Evolutionary conservation across 2,329 filamentous ascomycete genomes (phyloP).

Genomic region (Dactylellina haptotyla): DNA sequence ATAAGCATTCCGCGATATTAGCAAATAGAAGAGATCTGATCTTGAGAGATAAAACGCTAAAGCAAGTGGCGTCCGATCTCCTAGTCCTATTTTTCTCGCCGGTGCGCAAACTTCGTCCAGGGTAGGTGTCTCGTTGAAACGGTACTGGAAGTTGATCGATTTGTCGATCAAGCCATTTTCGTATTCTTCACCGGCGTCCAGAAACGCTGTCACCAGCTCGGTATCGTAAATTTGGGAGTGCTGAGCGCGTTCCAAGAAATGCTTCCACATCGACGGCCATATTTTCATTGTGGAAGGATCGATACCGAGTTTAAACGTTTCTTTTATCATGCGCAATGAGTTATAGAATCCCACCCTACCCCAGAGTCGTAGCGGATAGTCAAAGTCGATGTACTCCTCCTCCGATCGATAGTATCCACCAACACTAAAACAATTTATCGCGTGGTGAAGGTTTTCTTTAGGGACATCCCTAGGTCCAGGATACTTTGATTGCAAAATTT

Average conservation of each 20-base stretch:
- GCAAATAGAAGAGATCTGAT: background rate
- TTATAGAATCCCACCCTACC: background rate
- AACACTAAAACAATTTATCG: background rate
- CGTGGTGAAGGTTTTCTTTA: background rate
- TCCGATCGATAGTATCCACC: background rate
- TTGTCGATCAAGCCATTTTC: background rate
- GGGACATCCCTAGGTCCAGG: background rate
- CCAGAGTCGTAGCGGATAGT: background rate
- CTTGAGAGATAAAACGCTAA: background rate
- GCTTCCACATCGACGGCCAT: background rate
- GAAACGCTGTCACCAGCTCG: background rate
- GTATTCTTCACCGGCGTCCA: background rate
- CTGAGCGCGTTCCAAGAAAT: background rate
- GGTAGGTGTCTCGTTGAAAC: background rate
- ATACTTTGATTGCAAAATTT: background rate
- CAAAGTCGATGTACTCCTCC: background rate
- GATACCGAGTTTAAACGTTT: background rate
- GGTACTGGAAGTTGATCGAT: background rate
- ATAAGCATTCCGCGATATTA: background rate
- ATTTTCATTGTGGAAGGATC: background rate
- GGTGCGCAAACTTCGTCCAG: background rate
- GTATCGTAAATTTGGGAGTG: background rate
- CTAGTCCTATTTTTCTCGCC: background rate
- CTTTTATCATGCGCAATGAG: background rate
- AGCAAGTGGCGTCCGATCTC: constrained; percentile 1